A percentile compares a stretch with the other conserved stretches of the same genome.
These are phyloP conservation scores for Letharia lupina DNA, from an alignment of 495 filamentous ascomycete genomes.

Conservation along the genomic window DNA sequence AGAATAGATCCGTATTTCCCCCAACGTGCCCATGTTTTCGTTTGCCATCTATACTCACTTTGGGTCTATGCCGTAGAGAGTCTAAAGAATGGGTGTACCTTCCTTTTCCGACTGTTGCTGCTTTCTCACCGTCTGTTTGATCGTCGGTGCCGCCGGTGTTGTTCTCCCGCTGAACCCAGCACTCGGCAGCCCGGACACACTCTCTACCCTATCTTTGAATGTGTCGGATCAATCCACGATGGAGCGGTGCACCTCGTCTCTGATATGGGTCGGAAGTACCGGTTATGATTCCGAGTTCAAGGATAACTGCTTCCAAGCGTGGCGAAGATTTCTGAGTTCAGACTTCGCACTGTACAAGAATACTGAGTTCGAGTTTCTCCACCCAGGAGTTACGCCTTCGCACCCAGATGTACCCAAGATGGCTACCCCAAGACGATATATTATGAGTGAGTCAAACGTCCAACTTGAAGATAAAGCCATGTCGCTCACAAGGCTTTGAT, in stretches of 20 bases:
- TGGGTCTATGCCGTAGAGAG: background rate
- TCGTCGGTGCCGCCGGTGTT: background rate
- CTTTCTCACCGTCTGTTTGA: background rate
- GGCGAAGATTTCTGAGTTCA: background rate
- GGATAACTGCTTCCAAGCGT: background rate
- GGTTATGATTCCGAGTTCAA: background rate
- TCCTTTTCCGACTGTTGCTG: too few relatives aligned
- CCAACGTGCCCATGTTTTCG: background rate
- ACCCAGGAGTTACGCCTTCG: background rate
- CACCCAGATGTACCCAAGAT: background rate
- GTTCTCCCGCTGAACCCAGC: conserved; percentile 2
- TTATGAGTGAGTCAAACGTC: background rate
- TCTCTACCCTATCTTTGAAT: background rate
- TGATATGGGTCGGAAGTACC: background rate
- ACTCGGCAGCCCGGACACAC: background rate
- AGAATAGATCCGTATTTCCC: too few relatives aligned
- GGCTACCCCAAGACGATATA: conserved; percentile 10
- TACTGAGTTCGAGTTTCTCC: background rate
- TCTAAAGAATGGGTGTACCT: background rate
- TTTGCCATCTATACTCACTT: background rate
- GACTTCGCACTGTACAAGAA: background rate
- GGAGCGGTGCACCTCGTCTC: background rate
- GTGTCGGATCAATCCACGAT: background rate
- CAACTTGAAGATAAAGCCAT: background rate
- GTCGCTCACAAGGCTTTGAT: background rate